A percentile compares a stretch with the other conserved stretches of the same genome.
Evolutionary conservation across 2,329 filamentous ascomycete genomes (phyloP).

Genomic region (Lojkania enalia): DNA sequence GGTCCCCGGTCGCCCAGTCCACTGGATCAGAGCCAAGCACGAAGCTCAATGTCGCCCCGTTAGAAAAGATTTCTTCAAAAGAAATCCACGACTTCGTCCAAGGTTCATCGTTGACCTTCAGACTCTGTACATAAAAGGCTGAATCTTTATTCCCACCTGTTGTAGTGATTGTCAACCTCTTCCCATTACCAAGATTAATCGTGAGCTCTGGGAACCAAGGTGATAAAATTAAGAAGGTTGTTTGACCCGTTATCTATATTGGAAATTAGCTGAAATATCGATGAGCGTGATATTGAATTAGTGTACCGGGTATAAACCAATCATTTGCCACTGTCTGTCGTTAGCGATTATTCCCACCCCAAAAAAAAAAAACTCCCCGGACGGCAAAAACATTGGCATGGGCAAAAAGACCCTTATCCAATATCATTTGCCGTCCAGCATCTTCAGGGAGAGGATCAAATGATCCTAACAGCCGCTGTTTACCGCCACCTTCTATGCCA

Average conservation of each 20-base stretch:
- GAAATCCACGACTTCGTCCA: constrained; percentile 69
- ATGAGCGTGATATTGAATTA: constrained; percentile 48
- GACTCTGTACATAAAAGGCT: constrained; percentile 64
- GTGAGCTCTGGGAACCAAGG: constrained; percentile 54
- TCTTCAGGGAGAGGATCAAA: too few species aligned
- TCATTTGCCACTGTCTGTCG: constrained; percentile 34
- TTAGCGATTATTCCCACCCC: constrained; percentile 5
- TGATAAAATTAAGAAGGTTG: constrained; percentile 64
- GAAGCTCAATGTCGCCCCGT: constrained; percentile 64
- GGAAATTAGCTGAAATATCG: background rate
- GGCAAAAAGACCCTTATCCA: too few species aligned
- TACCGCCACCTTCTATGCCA: too few species aligned
- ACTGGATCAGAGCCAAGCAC: constrained; percentile 58
- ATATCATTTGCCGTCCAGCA: too few species aligned
- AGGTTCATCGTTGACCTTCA: constrained; percentile 64
- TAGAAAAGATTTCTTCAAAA: constrained; percentile 67
- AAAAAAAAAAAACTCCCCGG: too few species aligned
- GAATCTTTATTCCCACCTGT: constrained; percentile 54
- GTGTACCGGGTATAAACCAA: constrained; percentile 30
- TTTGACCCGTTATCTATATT: constrained; percentile 67
- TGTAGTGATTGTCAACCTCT: constrained; percentile 59
- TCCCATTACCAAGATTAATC: constrained; percentile 60
- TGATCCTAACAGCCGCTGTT: too few species aligned
- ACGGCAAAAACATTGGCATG: too few species aligned
- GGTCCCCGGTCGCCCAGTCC: constrained; percentile 62